phyloP scores from a whole-genome alignment of 495 filamentous ascomycete species.

The Pyrenula massariospora region DNA sequence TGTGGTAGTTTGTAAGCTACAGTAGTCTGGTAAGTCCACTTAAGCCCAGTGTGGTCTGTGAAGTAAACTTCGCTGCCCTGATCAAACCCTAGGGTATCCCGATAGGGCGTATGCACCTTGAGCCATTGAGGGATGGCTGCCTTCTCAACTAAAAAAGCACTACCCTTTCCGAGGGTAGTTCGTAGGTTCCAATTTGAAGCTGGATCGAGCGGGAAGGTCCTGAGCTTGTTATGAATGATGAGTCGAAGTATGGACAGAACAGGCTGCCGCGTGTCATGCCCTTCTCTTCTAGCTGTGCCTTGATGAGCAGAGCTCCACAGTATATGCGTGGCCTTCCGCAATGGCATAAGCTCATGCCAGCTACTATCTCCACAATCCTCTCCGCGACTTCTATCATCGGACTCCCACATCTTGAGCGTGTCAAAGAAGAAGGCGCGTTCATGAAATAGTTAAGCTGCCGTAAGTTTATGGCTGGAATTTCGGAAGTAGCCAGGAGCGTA shows the following conservation, averaged over 20 bases:
- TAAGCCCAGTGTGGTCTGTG: background rate
- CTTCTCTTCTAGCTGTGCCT: no score
- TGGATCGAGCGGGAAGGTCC: background rate
- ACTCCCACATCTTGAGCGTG: no score
- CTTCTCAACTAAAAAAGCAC: background rate
- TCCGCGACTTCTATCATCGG: no score
- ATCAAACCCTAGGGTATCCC: background rate
- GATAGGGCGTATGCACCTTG: background rate
- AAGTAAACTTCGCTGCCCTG: background rate
- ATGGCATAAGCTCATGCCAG: no score
- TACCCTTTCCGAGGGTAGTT: background rate
- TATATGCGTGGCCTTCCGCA: no score
- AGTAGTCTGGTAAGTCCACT: background rate
- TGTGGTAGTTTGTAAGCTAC: background rate
- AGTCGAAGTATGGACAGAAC: background rate
- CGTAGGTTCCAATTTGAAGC: background rate
- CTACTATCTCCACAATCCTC: no score
- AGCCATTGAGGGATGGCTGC: background rate
- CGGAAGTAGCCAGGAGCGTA: no score
- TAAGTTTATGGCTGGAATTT: no score
- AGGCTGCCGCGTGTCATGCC: no score
- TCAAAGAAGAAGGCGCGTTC: no score
- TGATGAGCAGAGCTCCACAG: no score
- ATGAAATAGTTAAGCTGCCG: no score
- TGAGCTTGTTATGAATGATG: background rate